Evolutionary conservation across 2,329 filamentous ascomycete genomes (phyloP).

Genomic region (Aureobasidium melanogenum): DNA sequence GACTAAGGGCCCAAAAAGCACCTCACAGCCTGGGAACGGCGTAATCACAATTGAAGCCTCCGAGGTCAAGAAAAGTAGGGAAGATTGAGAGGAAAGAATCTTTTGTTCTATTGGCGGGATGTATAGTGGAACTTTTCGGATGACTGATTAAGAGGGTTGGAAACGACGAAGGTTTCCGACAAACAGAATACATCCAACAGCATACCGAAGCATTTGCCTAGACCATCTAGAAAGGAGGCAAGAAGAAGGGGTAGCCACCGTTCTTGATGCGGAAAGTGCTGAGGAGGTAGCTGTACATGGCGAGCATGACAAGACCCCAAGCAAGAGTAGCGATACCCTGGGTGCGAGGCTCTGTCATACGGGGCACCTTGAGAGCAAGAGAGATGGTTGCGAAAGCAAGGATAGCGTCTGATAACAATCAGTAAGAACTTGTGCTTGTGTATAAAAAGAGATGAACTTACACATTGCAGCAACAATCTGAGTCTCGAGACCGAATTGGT

Average conservation of each 20-base stretch:
- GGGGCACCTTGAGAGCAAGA: slow-evolving; percentile 87
- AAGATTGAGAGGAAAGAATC: too few species aligned
- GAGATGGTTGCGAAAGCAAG: slow-evolving; percentile 85
- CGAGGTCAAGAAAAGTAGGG: too few species aligned
- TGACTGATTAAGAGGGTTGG: background rate
- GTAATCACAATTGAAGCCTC: too few species aligned
- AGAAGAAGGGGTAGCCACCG: slow-evolving; percentile 82
- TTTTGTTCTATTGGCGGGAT: background rate
- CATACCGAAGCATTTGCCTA: background rate
- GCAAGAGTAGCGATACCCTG: slow-evolving; percentile 76
- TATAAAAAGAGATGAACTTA: slow-evolving; percentile 42
- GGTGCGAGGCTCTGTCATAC: slow-evolving; percentile 64
- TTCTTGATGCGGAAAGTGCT: slow-evolving; percentile 95
- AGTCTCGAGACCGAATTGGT: slow-evolving; percentile 87
- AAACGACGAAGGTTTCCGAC: background rate
- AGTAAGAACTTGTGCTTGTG: background rate
- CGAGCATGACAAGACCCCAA: slow-evolving; percentile 68
- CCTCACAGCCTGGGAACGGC: too few species aligned
- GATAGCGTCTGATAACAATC: slow-evolving; percentile 53
- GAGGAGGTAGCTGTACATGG: slow-evolving; percentile 87
- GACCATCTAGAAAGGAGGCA: slow-evolving; percentile 67
- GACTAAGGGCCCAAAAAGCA: too few species aligned
- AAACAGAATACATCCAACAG: background rate
- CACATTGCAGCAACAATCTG: slow-evolving; percentile 91
- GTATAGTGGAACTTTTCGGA: background rate